Conservation (phyloP, 805 yeast genomes). For the Candida mattraensis region DNA sequence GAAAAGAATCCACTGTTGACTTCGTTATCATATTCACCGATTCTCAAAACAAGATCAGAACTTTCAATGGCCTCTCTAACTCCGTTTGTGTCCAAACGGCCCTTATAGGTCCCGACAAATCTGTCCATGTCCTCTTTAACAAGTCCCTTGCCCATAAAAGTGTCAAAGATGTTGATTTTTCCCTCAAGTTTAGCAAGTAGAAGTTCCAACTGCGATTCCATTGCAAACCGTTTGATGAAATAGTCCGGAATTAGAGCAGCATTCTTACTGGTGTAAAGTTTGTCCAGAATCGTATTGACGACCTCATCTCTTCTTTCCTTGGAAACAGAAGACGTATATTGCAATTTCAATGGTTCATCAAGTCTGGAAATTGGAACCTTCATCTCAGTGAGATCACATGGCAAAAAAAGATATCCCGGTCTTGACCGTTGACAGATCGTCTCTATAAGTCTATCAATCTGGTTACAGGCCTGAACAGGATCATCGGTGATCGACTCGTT, state of each 20-base stretch:
- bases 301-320: constrained; percentile 22
- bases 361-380: constrained; percentile 40
- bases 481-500: constrained; percentile 47
- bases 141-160: constrained; percentile 40
- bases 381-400: constrained; percentile 67
- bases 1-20: constrained; percentile 64
- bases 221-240: constrained; percentile 40
- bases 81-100: constrained; percentile 32
- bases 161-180: constrained; percentile 40
- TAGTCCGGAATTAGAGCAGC: constrained; percentile 45
- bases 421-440: constrained; percentile 57
- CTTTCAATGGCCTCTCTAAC: constrained; percentile 39
- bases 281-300: constrained; percentile 34
- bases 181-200: constrained; percentile 34
- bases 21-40: constrained; percentile 69
- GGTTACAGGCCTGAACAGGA: constrained; percentile 49
- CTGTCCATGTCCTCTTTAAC: constrained; percentile 42
- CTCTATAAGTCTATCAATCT: constrained; percentile 67
- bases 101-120: constrained; percentile 46
- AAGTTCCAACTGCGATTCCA: constrained; percentile 28
- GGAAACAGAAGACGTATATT: constrained; percentile 18
- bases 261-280: constrained; percentile 36
- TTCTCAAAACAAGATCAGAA: constrained; percentile 67
- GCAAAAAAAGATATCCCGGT: constrained; percentile 84
- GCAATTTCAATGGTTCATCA: constrained; percentile 28